Base-by-base conservation (phyloP, 768 basidiomycete species). In the Coprinopsis marcescibilis region DNA sequence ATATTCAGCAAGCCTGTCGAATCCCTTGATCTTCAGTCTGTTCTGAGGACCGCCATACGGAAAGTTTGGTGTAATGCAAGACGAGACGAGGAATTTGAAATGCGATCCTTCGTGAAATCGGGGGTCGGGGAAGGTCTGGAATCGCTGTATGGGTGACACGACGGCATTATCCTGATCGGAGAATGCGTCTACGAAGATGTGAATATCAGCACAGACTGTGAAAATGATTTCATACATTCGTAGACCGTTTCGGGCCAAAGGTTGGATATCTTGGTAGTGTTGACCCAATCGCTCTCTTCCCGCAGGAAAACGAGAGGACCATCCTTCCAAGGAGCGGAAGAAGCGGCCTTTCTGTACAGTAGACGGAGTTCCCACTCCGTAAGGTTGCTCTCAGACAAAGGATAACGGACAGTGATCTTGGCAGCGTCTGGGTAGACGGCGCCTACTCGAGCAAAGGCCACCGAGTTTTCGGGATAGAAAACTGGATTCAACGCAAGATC, bases 111-210 rank as follows among this genome's bases (percentile, higher is more conserved):
- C 60, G 6, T 71, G 57, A 17, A 85, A 68, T 8, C 76, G 70
- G 6, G 82, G 73, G 59, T 89, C 87, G 2, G 87, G 85, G 64
- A 83, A 85, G 6, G 87, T 90, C 48, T 67, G 77, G 68, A 90
- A 89, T 17, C 61, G 60, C 37, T 85, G 72, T 5, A 81, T 77
- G 4, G 26, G n/a, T 10, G 24, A 4, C n/a, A 30, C 11, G 4
- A 43, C 6, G 11, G 48, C 50, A 40, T 20, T 43, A 19, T 43
- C 19, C 8, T 27, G 5, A 29, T 43, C 41, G 26, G 41, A 43
- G 26, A 43, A n/a, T 7, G 27, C 26, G 17, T 43, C 41, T 43
- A 43, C 6, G 15, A 21, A 6, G 10, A 8, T 43, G 26, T 27
- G 15, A 20, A 4, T 43, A 17, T 10, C 6, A 4, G 6, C 6